Evolutionary conservation across 148 eudicot genomes (phyloP).

Genomic region (Euryodendron excelsum): DNA sequence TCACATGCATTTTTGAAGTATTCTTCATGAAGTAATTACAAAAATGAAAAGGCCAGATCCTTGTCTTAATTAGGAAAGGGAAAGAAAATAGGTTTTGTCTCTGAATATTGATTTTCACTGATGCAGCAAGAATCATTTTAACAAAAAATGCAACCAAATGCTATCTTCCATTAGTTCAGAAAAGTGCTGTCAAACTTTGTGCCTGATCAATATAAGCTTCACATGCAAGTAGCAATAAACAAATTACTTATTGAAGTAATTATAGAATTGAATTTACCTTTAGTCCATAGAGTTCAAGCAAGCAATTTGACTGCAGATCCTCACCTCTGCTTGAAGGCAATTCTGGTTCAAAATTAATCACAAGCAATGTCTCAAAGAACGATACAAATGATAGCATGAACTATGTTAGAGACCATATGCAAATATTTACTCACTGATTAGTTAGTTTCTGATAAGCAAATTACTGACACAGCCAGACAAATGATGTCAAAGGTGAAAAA

Average conservation of each 20-base stretch:
- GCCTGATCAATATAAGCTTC: neutral
- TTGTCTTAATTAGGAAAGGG: neutral
- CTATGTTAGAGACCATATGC: neutral
- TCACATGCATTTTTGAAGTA: neutral
- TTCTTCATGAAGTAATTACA: too few relatives aligned
- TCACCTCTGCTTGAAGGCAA: slow-evolving; percentile 93
- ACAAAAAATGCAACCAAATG: neutral
- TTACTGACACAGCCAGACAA: neutral
- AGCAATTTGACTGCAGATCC: slow-evolving; percentile 90
- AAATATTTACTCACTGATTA: neutral
- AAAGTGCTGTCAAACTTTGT: neutral
- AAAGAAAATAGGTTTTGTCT: neutral
- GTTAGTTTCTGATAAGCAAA: neutral
- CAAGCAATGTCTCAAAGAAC: slow-evolving; percentile 4
- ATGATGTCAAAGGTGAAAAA: neutral
- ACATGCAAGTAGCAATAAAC: neutral
- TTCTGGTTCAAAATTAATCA: slow-evolving; percentile 47
- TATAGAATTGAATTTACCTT: slow-evolving; percentile 52
- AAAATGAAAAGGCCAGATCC: neutral
- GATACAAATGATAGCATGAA: neutral
- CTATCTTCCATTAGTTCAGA: neutral
- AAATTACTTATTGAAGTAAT: neutral
- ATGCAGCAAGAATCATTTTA: neutral
- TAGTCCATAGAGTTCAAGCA: slow-evolving; percentile 97
- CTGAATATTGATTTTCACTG: neutral